Evolutionary conservation across 148 eudicot species (phyloP).

Genomic region (Heliamphora exappendiculata): DNA sequence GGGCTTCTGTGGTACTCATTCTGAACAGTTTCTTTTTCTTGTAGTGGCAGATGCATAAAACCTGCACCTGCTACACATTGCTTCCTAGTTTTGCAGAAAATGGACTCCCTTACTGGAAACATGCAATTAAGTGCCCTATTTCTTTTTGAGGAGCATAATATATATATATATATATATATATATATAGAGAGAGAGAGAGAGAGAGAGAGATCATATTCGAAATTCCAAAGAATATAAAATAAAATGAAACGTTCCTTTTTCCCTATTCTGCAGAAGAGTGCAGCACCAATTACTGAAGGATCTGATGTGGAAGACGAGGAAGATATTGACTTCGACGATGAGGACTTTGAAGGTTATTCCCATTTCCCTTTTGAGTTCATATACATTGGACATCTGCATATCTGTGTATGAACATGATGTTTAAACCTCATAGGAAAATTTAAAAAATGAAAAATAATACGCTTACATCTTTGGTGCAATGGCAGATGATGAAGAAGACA

Average conservation of each 20-base stretch:
- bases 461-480: conserved; percentile 17
- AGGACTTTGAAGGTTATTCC: conserved; percentile 70
- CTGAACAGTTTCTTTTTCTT: background rate
- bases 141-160: background rate
- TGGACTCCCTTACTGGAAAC: background rate
- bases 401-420: conserved; percentile 48
- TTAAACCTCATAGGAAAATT: background rate
- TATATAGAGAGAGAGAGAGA: background rate
- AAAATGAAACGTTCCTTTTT: background rate
- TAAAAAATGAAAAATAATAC: background rate
- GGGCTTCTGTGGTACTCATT: conserved; percentile 64
- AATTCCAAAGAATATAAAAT: background rate
- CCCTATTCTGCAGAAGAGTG: conserved; percentile 28
- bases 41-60: background rate
- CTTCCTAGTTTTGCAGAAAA: background rate
- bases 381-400: conserved; percentile 33
- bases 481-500: conserved; percentile 88
- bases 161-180: too few relatives aligned
- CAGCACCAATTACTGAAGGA: conserved; percentile 33
- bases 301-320: conserved; percentile 73
- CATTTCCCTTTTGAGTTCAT: background rate
- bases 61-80: background rate
- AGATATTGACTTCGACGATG: conserved; percentile 79
- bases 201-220: background rate
- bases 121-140: conserved; percentile 1